Base-by-base conservation (phyloP, 2,329 filamentous ascomycete genomes). In the Amphichorda felina region DNA sequence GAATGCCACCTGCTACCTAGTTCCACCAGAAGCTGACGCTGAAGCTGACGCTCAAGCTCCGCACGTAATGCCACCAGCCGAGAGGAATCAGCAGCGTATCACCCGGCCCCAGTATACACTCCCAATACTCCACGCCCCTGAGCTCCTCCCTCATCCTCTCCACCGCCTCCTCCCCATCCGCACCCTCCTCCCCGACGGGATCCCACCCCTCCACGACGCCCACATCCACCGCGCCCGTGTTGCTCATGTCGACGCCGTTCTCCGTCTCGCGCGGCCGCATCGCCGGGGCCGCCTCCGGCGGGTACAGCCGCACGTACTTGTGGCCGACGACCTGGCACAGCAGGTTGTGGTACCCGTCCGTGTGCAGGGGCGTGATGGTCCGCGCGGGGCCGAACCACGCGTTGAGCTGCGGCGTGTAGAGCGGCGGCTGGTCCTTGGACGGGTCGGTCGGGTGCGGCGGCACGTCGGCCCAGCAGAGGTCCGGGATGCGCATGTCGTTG, bases 21-120 rank as follows among this genome's bases (percentile, higher is more conserved):
- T 83, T 82, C 82, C 85, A 98, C 91, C 91, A 98, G 51, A 95
- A 96, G 51, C 87, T 95, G 10, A 96, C 87, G 45, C 88, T 95
- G 50, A 94, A 88, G 51, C 89, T 94, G 15, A 84, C 75, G 38
- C 76, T 86, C 49, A 96, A 53, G 34, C 86, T 86, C 40, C 83
- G 70, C 4, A 96, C 84, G 56, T 95, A 96, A 63, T 98, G 91
- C 91, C 91, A 98, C 89, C 91, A 98, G 1, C 89, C 91, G 5
- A 85, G 70, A 0, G 91, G 91, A 36, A 98, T 84, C 53, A 94
- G 91, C 36, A 98, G 54, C 43, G 78, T 82, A 36, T 98, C 87
- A 0, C 89, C 91, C 1, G 82, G 80, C 21, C 70, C 74, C 5
- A 98, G 60, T 2, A 96, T 70, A 38, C 79, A 79, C 50, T 98